A percentile compares a stretch with the other conserved stretches of the same genome.
Conservation (phyloP, 1,284 basidiomycete species). For the Moniliophthora roreri region DNA sequence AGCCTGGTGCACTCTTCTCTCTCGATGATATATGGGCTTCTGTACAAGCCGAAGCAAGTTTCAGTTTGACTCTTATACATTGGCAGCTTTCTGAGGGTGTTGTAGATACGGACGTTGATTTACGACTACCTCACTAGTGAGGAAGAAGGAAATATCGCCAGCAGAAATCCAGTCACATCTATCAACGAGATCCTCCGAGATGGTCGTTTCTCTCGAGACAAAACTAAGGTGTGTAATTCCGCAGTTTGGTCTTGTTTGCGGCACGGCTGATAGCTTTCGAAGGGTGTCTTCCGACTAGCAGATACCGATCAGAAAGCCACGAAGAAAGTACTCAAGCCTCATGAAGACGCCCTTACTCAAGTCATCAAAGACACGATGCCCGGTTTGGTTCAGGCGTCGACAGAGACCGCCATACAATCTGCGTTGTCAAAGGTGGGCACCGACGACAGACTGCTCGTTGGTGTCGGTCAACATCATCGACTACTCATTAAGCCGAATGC, state of each 20-base stretch:
- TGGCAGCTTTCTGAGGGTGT: not conserved
- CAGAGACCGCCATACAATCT: constrained; percentile 62
- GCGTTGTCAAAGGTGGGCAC: constrained; percentile 58
- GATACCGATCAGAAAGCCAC: constrained; percentile 82
- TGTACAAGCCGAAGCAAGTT: constrained; percentile 82
- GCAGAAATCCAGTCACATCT: constrained; percentile 86
- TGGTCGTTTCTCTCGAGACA: constrained; percentile 76
- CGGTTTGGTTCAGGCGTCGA: constrained; percentile 78
- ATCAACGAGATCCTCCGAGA: constrained; percentile 95
- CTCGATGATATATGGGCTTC: constrained; percentile 91
- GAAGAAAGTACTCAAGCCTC: constrained; percentile 65
- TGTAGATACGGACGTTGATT: constrained; percentile 81
- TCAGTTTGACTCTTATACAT: constrained; percentile 3
- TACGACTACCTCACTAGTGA: constrained; percentile 93
- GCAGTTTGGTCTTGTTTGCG: not conserved
- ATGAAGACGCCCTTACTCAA: constrained; percentile 86
- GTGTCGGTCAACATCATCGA: constrained; percentile 78
- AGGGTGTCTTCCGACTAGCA: constrained; percentile 88
- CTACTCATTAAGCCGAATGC: constrained; percentile 89
- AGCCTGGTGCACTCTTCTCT: constrained; percentile 73
- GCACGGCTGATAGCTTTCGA: constrained; percentile 13
- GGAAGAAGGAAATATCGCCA: constrained; percentile 72
- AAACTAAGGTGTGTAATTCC: constrained; percentile 58
- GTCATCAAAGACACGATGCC: constrained; percentile 91
- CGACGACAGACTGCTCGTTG: constrained; percentile 67